A percentile compares a stretch with the other conserved stretches of the same genome.
Conservation (phyloP, 2,329 filamentous ascomycete genomes). For the Arthrobotrys pseudoclavata region DNA sequence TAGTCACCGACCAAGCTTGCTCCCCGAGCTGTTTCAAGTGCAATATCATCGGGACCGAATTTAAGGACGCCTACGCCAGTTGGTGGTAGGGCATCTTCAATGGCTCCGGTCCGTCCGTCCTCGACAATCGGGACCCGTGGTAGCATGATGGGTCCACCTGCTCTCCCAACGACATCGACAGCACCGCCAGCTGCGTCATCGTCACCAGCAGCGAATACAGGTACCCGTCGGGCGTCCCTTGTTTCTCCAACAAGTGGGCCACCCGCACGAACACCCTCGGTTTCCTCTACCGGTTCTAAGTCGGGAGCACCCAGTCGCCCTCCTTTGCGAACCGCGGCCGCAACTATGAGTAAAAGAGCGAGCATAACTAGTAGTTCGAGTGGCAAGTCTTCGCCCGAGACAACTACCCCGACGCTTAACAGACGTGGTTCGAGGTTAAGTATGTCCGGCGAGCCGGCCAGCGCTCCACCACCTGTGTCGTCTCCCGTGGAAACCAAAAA, state of each 20-base stretch:
- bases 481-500: constrained; percentile 63
- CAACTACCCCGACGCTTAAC: constrained; percentile 39
- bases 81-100: constrained; percentile 46
- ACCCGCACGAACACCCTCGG: constrained; percentile 44
- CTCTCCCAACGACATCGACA: constrained; percentile 38
- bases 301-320: constrained; percentile 30
- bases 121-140: constrained; percentile 32
- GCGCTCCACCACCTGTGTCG: neutral
- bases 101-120: constrained; percentile 30
- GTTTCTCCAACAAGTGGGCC: constrained; percentile 41
- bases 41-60: constrained; percentile 46
- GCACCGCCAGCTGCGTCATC: neutral
- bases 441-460: constrained; percentile 44
- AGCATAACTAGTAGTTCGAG: constrained; percentile 51
- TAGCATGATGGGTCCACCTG: constrained; percentile 54
- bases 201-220: neutral
- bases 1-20: constrained; percentile 55
- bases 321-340: constrained; percentile 42
- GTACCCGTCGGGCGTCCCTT: constrained; percentile 41
- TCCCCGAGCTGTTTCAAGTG: constrained; percentile 51
- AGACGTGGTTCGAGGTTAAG: constrained; percentile 52
- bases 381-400: constrained; percentile 67
- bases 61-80: constrained; percentile 53
- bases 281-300: constrained; percentile 41
- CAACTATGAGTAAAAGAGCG: constrained; percentile 36